A percentile compares a stretch with the other conserved stretches of the same genome.
These are phyloP conservation scores for Sclerotinia sclerotiorum DNA, from an alignment of 2,329 filamentous ascomycete species.

Conservation along the genomic window DNA sequence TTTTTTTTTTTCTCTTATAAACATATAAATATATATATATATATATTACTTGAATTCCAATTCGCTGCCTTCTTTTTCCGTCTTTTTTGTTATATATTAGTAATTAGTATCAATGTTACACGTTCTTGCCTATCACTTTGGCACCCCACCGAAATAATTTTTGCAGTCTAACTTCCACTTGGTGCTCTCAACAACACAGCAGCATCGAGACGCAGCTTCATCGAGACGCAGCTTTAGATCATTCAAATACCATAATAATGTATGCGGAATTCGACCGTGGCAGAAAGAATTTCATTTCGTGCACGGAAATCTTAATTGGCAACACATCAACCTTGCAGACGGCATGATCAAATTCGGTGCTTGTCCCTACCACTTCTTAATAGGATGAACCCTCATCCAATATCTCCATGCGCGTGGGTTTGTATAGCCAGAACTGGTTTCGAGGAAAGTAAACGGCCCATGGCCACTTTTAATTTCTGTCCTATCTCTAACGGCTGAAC, in stretches of 20 bases:
- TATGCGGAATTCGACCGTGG: neutral
- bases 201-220: neutral
- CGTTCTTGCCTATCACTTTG: neutral
- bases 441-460: neutral
- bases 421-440: neutral
- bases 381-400: neutral
- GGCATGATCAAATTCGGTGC: neutral
- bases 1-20: no score
- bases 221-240: neutral
- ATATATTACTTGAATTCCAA: neutral
- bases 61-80: neutral
- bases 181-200: neutral
- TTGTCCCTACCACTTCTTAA: neutral
- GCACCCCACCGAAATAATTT: neutral
- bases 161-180: no score
- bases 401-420: neutral
- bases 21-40: no score
- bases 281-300: neutral
- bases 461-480: neutral
- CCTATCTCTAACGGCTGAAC: neutral
- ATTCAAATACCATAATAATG: neutral
- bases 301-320: neutral
- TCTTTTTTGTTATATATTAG: neutral
- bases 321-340: neutral
- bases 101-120: neutral